Base-by-base conservation (phyloP, 2,329 filamentous ascomycete species). In the Sarocladiaceae sp. region DNA sequence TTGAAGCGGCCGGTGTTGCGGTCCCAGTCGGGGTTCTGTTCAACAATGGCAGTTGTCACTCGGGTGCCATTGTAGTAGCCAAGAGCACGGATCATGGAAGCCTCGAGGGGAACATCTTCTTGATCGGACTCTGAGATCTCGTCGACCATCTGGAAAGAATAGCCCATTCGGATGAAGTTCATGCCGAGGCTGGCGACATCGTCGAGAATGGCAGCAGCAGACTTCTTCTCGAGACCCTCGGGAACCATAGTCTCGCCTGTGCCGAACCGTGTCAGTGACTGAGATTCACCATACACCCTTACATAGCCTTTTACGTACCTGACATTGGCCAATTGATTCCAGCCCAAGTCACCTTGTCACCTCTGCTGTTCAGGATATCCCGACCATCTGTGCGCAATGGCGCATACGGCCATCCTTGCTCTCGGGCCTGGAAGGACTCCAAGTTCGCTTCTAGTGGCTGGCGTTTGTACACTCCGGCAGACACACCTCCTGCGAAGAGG, bases 81-180 rank as follows among this genome's bases (percentile, higher is more conserved):
- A 39, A 73, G 65, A 35, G 68, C 71, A 17, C 64, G 61, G 37
- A 66, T 64, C 42, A 75, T 64, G n/a, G 71, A 62, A 1, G 64
- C 60, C 44, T 66, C 60, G 5, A 75, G 61, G 3, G 67, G 61
- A 0, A 73, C 65, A 54, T 75, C 72, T 11, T 61, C 64, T 22
- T 70, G 70, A 23, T 63, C 62, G 17, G 64, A 63, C 20, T 70
- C 67, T 52, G 69, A 66, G 47, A 73, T 66, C 54, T 75, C 67
- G 56, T 82, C 78, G 39, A 82, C 63, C 77, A 82, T 80, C 56
- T 81, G 71, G 53, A 77, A 79, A 0, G 78, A 76, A 55, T 76
- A 82, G 3, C 76, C 77, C 57, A 82, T 70, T 18, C 78, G 74
- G 22, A 82, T 73, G n/a, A 73, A 75, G 58, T 82, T 82, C 61